A percentile compares a stretch with the other conserved stretches of the same genome.
These are phyloP conservation scores for Colletotrichum lupini DNA, from an alignment of 2,329 filamentous ascomycete genomes.

Conservation along the genomic window DNA sequence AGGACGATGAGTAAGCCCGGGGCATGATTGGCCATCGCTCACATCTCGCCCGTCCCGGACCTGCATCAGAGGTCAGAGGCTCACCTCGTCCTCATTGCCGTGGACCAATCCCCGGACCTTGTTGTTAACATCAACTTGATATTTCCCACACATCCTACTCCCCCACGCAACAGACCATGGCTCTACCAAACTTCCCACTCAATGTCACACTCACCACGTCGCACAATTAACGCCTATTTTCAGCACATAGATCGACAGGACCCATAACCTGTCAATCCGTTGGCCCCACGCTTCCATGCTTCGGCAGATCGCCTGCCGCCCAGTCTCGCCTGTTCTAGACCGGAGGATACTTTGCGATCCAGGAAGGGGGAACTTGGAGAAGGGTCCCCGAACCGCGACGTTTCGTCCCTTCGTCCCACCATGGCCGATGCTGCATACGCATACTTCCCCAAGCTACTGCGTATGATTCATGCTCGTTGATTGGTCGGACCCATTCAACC, in stretches of 20 bases:
- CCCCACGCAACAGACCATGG: not conserved
- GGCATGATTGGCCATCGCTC: not conserved
- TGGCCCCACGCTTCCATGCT: conserved; percentile 1
- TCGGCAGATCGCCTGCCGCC: conserved; percentile 5
- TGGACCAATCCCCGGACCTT: conserved; percentile 22
- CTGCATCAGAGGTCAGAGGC: conserved; percentile 1
- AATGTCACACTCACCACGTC: conserved; percentile 16
- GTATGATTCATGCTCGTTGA: not conserved
- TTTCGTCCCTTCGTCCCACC: conserved; percentile 29
- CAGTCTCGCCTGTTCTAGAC: conserved; percentile 28
- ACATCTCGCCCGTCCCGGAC: not conserved
- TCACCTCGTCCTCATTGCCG: not conserved
- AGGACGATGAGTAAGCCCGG: conserved; percentile 23
- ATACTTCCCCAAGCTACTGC: not conserved
- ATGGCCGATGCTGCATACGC: not conserved
- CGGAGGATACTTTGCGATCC: conserved; percentile 11
- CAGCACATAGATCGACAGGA: not conserved
- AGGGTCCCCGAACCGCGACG: not conserved
- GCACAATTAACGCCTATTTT: conserved; percentile 16
- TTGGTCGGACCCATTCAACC: not conserved
- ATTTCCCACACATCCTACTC: not conserved
- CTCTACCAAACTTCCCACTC: not conserved
- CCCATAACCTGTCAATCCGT: conserved; percentile 1
- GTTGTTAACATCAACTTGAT: conserved; percentile 9
- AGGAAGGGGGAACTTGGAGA: not conserved